These are phyloP conservation scores for Cydonia oblonga DNA, from an alignment of 331 rosid species.

Conservation along the genomic window DNA sequence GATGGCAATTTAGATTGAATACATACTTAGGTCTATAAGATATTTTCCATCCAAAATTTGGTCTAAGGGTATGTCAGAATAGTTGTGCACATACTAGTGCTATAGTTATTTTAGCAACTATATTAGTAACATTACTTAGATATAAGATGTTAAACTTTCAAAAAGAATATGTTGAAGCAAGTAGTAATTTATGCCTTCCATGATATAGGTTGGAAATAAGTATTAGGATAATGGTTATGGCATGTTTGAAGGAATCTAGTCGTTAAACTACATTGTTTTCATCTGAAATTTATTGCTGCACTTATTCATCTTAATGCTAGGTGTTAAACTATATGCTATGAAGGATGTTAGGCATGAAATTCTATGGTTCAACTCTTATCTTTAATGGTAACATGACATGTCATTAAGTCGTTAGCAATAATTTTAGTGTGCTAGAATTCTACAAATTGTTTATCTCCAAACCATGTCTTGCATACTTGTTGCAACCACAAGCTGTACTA, in stretches of 20 bases:
- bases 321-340: not conserved
- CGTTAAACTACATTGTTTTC: not conserved
- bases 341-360: not conserved
- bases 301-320: not conserved
- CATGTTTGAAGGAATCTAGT: not conserved
- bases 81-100: not conserved
- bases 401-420: not conserved
- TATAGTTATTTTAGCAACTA: not conserved
- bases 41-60: not conserved
- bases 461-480: not conserved
- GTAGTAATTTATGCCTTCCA: not conserved
- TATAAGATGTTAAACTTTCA: not conserved
- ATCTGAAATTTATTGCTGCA: not conserved
- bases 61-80: not conserved
- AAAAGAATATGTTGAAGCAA: not conserved
- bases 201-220: not conserved
- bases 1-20: not conserved
- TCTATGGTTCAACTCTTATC: not conserved
- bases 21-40: no score
- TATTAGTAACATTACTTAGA: not conserved
- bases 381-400: no score
- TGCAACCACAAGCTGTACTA: not conserved
- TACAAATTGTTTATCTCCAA: not conserved
- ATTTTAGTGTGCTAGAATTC: not conserved
- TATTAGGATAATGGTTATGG: not conserved